phyloP scores from a whole-genome alignment of 305 asterid genomes.

The Salvia sclarea region DNA sequence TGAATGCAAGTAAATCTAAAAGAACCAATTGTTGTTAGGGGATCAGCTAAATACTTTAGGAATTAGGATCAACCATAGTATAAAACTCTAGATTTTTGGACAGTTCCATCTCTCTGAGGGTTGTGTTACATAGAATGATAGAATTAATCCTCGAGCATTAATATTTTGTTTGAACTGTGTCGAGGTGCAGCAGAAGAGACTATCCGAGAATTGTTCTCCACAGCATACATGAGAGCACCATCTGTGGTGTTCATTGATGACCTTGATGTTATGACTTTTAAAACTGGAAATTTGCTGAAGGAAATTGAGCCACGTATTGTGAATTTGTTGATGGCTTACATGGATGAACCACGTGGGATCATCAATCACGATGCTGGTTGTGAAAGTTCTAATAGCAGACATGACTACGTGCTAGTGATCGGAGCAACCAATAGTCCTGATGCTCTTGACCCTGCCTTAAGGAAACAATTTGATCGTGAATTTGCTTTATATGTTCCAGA shows the following conservation, averaged over 20 bases:
- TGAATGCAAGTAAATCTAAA: too few species aligned
- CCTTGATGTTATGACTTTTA: constrained; percentile 83
- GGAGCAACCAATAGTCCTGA: constrained; percentile 83
- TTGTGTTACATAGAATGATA: background rate
- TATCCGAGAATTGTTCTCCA: constrained; percentile 72
- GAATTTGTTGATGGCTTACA: constrained; percentile 78
- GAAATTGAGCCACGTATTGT: constrained; percentile 84
- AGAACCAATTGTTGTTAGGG: too few species aligned
- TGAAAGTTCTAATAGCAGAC: constrained; percentile 38
- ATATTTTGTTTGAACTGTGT: constrained; percentile 23
- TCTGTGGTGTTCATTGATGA: too few species aligned
- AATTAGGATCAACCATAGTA: too few species aligned
- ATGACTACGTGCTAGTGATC: constrained; percentile 74
- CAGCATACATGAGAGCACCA: too few species aligned
- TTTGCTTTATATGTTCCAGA: constrained; percentile 69
- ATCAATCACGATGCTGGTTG: constrained; percentile 38
- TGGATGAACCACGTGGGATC: constrained; percentile 63
- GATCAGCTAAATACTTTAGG: too few species aligned
- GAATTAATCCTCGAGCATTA: background rate
- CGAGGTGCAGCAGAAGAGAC: constrained; percentile 90
- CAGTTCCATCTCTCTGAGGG: background rate
- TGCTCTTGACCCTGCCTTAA: constrained; percentile 75
- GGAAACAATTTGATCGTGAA: constrained; percentile 91
- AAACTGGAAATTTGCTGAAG: constrained; percentile 71
- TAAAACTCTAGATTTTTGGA: background rate